Evolutionary conservation across 768 basidiomycete species (phyloP), one percentile per base, ranked within the genome.

Genomic region (Pleurotus sapidus): DNA sequence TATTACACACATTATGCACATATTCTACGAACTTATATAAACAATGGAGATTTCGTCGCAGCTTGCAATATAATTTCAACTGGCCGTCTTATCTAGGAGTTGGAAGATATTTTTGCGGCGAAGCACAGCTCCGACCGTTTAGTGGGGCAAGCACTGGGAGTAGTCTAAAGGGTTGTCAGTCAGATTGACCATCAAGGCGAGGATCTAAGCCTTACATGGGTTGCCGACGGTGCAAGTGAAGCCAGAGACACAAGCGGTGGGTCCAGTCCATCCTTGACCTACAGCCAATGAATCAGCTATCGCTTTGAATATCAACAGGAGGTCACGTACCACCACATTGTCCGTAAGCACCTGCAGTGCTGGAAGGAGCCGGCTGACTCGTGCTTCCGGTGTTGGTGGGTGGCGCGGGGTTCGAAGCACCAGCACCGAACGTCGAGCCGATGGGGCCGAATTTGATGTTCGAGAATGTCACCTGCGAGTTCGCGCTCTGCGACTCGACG

Each of bases 381-480:
- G 69, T 61, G 18, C 65, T 67, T 7, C 67, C 56, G 5, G 66
- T 56, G 37, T 61, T 25, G 7, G 49, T 17, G 38, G 37, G 18
- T 2, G 51, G 17, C 30, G 67, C 12, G 34, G 37, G 18, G 15
- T 34, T 17, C 37, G 67, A 65, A 11, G 27, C 34, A 34, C 25
- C 38, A 20, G 40, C 15, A 11, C 38, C 25, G 55, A 56, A 56
- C 2, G 23, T 55, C 20, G n/a, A 61, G 45, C 73, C 73, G 64
- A 77, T 73, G 63, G 64, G 61, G 23, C 76, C 76, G 58, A 70
- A 72, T 67, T 69, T 73, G 68, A 77, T 77, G 72, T 77, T 77
- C 37, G 74, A 76, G 69, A 62, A 77, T 42, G 64, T 68, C 63
- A 77, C 76, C 42, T 63, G 64, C 20, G 71, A 68, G 61, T 62